A percentile compares a stretch with the other conserved stretches of the same genome.
These are phyloP conservation scores for Phialophora macrospora DNA, from an alignment of 2,329 filamentous ascomycete genomes.

Conservation along the genomic window DNA sequence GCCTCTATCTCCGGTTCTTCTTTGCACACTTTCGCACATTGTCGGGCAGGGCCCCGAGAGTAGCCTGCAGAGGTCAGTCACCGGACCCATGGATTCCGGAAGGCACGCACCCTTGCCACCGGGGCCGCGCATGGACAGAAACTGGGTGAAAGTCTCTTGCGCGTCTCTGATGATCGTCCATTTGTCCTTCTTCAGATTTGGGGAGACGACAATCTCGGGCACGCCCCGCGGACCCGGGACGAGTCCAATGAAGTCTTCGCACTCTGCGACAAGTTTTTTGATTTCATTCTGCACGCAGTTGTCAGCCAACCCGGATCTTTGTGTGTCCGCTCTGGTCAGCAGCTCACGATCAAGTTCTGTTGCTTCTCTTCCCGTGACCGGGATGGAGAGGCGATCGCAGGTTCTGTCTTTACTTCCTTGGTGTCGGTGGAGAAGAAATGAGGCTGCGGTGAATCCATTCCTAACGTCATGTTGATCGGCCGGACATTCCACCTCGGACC, in stretches of 20 bases:
- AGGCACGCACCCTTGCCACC: constrained; percentile 12
- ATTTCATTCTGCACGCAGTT: constrained; percentile 26
- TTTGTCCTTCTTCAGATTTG: constrained; percentile 25
- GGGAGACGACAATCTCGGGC: constrained; percentile 28
- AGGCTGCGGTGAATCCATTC: not conserved
- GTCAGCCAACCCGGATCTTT: constrained; percentile 3
- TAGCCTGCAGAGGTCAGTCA: constrained; percentile 18
- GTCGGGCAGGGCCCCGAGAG: not conserved
- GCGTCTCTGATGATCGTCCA: constrained; percentile 30
- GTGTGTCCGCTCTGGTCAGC: not conserved
- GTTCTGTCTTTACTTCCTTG: not conserved
- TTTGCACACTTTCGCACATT: constrained; percentile 18
- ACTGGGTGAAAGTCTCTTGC: constrained; percentile 23
- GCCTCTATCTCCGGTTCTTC: constrained; percentile 5
- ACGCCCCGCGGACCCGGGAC: constrained; percentile 24
- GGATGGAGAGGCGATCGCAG: not conserved
- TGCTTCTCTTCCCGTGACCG: constrained; percentile 25
- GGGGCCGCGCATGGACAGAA: constrained; percentile 17
- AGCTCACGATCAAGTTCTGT: constrained; percentile 25
- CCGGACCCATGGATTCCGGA: not conserved
- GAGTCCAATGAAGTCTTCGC: constrained; percentile 32
- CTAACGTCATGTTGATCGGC: not conserved
- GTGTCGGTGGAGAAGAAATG: not conserved
- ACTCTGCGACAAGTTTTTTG: constrained; percentile 33
- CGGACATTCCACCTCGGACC: not conserved